Base-by-base conservation (phyloP, 345 rosid genomes). In the Microcos paniculata region DNA sequence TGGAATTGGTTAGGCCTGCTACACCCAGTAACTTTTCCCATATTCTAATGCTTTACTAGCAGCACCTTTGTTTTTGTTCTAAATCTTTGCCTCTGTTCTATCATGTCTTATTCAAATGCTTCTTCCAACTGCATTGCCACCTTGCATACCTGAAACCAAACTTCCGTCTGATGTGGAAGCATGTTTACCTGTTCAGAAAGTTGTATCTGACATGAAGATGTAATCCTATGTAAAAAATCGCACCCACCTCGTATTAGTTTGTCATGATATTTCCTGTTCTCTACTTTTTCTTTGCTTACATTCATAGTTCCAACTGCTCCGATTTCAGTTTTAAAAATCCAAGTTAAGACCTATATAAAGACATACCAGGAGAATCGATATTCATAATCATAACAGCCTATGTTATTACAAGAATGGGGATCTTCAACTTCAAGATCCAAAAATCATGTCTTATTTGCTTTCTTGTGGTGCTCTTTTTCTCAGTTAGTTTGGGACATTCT, bases 401-500 rank as follows among this genome's bases (percentile, higher is more conserved):
- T 24, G n/a, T 58, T 58, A 21, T 59, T 40, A 15, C 52, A 62
- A 52, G 62, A 16, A 85, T 67, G 83, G 72, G 74, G 71, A 70
- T 71, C 31, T 15, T 70, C 48, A 63, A 79, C 31, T 15, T 70
- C 48, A 63, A 79, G 42, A 63, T 56, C 55, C 48, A 62, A 16
- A 83, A 74, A 66, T 35, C 69, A 62, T 58, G 52, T 26, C 76
- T 85, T 59, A 28, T 74, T 24, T 26, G 74, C 78, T 31, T 73
- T 56, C 77, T 87, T 49, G 59, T 81, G 63, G 21, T 69, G 8
- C 65, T 76, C 24, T 78, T 63, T 74, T 53, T 75, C 79, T 77
- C 76, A 40, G 30, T 53, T 45, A 40, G 38, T 63, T 66, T 7
- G 19, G 79, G 81, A 79, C 57, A 57, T 35, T 73, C 73, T 71